A percentile compares a stretch with the other conserved stretches of the same genome.
These are phyloP conservation scores for Glebionis coronaria DNA, from an alignment of 129 eudicot genomes.

Conservation along the genomic window DNA sequence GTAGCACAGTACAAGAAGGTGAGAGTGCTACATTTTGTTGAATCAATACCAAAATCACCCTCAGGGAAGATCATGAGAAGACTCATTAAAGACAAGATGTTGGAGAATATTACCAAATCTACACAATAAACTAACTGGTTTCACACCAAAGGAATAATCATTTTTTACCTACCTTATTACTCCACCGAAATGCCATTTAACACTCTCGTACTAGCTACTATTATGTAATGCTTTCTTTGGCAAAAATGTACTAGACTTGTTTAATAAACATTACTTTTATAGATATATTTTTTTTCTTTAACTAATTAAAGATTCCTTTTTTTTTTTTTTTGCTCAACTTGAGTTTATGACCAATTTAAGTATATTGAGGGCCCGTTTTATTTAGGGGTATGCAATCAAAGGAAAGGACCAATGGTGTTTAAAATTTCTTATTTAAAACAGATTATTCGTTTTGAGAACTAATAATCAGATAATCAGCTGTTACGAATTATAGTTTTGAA, in stretches of 20 bases:
- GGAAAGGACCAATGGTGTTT: too few species aligned
- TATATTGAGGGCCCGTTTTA: too few species aligned
- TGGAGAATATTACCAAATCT: slow-evolving; percentile 35
- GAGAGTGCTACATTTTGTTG: slow-evolving; percentile 73
- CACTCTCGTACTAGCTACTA: not conserved
- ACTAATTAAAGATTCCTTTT: not conserved
- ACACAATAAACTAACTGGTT: not conserved
- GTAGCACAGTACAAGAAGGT: slow-evolving; percentile 84
- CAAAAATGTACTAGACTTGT: not conserved
- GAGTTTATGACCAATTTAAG: too few species aligned
- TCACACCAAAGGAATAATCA: slow-evolving; percentile 17
- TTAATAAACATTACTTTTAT: not conserved
- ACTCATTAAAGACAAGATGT: slow-evolving; percentile 64
- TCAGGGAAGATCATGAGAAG: slow-evolving; percentile 96
- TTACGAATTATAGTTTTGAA: too few species aligned
- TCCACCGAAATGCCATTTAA: not conserved
- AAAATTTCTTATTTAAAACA: too few species aligned
- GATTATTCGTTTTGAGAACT: too few species aligned
- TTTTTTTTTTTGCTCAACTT: not conserved
- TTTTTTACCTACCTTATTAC: not conserved
- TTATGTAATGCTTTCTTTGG: slow-evolving; percentile 5
- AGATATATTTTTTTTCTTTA: not conserved
- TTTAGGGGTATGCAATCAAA: too few species aligned
- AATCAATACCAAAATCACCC: slow-evolving; percentile 74
- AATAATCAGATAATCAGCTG: too few species aligned